Evolutionary conservation across 2,329 filamentous ascomycete genomes (phyloP).

Genomic region (Pyrenophora seminiperda): DNA sequence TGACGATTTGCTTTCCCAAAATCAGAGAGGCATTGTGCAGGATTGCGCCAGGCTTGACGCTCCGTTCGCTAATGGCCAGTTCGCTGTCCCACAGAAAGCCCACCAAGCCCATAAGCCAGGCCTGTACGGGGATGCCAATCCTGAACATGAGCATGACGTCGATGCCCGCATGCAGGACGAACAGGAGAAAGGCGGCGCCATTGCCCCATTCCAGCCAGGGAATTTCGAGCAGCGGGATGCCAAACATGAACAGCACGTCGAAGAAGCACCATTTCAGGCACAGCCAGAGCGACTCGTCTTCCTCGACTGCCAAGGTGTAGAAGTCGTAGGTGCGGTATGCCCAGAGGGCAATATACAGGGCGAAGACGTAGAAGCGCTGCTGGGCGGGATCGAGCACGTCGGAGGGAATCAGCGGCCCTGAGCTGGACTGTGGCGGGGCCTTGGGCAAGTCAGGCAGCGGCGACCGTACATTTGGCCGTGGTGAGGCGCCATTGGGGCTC

Average conservation of each 20-base stretch:
- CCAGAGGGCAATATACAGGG: conserved; percentile 76
- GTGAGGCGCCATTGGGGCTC: conserved; percentile 30
- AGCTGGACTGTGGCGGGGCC: conserved; percentile 23
- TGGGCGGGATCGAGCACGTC: conserved; percentile 85
- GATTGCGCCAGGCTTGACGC: conserved; percentile 85
- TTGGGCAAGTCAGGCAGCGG: conserved; percentile 43
- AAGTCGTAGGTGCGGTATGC: conserved; percentile 90
- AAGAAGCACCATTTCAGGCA: conserved; percentile 94
- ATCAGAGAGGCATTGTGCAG: conserved; percentile 93
- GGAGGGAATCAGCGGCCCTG: conserved; percentile 75
- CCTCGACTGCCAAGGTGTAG: conserved; percentile 75
- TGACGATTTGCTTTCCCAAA: conserved; percentile 94
- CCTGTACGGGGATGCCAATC: conserved; percentile 76
- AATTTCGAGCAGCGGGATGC: conserved; percentile 84
- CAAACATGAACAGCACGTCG: conserved; percentile 85
- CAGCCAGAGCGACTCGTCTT: conserved; percentile 83
- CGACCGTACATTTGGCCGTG: conserved; percentile 43
- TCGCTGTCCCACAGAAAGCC: conserved; percentile 92
- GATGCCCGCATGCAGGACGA: conserved; percentile 70
- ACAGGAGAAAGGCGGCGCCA: conserved; percentile 71
- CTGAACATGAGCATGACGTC: conserved; percentile 94
- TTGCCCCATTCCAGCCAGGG: conserved; percentile 95
- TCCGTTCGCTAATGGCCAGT: conserved; percentile 88
- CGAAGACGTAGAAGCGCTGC: conserved; percentile 84
- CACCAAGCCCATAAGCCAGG: conserved; percentile 72